A percentile compares a stretch with the other conserved stretches of the same genome.
These are phyloP conservation scores for Xanthoconium purpureum DNA, from an alignment of 768 basidiomycete genomes.

Conservation along the genomic window DNA sequence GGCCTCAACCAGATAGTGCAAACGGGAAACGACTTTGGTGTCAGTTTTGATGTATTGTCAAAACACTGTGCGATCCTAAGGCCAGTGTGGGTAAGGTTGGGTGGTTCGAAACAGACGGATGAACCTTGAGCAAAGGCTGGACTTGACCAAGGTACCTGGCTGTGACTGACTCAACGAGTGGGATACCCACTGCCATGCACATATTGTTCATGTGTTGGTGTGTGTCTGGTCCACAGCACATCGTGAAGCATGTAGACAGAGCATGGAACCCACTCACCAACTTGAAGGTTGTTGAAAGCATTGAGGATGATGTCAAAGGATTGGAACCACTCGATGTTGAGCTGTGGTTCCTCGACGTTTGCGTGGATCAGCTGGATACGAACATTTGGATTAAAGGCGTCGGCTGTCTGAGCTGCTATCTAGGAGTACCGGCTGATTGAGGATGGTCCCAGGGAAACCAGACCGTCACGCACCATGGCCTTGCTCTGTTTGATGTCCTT, in stretches of 20 bases:
- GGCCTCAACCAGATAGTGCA: constrained; percentile 98
- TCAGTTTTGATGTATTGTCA: constrained; percentile 90
- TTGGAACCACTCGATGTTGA: constrained; percentile 87
- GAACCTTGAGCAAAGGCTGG: constrained; percentile 85
- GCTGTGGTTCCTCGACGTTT: constrained; percentile 92
- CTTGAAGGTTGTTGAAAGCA: constrained; percentile 95
- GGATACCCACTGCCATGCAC: constrained; percentile 90
- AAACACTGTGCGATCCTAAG: constrained; percentile 88
- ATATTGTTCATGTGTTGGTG: constrained; percentile 95
- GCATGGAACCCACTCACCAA: constrained; percentile 48
- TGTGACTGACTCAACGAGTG: constrained; percentile 94
- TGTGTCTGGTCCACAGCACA: constrained; percentile 58
- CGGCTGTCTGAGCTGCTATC: constrained; percentile 82
- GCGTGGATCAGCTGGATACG: constrained; percentile 85
- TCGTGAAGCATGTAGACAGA: neutral
- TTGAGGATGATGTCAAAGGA: constrained; percentile 92
- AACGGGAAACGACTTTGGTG: constrained; percentile 93
- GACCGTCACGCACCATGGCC: constrained; percentile 55
- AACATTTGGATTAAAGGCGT: constrained; percentile 87
- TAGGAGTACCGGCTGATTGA: constrained; percentile 24
- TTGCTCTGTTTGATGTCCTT: constrained; percentile 98
- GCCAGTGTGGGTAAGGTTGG: neutral
- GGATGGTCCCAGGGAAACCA: neutral
- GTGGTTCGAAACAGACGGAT: constrained; percentile 4
- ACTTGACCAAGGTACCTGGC: constrained; percentile 97